Percentiles rank a stretch among this genome's conserved stretches.
phyloP scores from a whole-genome alignment of 345 rosid genomes.

The Gossypium arboreum region DNA sequence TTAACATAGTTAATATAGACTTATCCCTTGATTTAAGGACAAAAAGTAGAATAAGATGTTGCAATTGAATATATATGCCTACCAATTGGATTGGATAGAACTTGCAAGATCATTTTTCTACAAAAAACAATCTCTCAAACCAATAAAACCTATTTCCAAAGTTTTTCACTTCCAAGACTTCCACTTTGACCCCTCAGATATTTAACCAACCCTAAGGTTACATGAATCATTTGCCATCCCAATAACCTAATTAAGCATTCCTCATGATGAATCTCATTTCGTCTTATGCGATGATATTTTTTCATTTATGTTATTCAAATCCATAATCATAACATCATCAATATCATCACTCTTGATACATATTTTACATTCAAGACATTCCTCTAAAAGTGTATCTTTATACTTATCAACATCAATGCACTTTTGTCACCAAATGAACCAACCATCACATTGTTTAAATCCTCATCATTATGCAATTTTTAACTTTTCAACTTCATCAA shows the following conservation, averaged over 20 bases:
- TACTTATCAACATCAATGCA: background rate
- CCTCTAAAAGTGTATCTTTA: too few species aligned
- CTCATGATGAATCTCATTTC: constrained; percentile 38
- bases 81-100: constrained; percentile 34
- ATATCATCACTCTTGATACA: constrained; percentile 1
- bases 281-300: constrained; percentile 35
- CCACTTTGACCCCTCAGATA: constrained; percentile 73
- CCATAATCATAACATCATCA: constrained; percentile 19
- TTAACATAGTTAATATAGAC: too few species aligned
- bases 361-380: too few species aligned
- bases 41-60: background rate
- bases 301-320: constrained; percentile 7
- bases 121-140: constrained; percentile 43
- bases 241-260: constrained; percentile 56
- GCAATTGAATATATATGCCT: constrained; percentile 39
- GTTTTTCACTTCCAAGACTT: constrained; percentile 46
- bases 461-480: constrained; percentile 15
- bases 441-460: too few species aligned
- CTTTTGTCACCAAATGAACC: background rate
- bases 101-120: constrained; percentile 34
- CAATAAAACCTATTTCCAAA: constrained; percentile 71
- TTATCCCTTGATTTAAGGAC: too few species aligned
- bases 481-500: constrained; percentile 15
- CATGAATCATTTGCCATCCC: constrained; percentile 62
- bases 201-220: constrained; percentile 30